phyloP scores from a whole-genome alignment of 2,329 filamentous ascomycete species.

The Microsporum audouinii region DNA sequence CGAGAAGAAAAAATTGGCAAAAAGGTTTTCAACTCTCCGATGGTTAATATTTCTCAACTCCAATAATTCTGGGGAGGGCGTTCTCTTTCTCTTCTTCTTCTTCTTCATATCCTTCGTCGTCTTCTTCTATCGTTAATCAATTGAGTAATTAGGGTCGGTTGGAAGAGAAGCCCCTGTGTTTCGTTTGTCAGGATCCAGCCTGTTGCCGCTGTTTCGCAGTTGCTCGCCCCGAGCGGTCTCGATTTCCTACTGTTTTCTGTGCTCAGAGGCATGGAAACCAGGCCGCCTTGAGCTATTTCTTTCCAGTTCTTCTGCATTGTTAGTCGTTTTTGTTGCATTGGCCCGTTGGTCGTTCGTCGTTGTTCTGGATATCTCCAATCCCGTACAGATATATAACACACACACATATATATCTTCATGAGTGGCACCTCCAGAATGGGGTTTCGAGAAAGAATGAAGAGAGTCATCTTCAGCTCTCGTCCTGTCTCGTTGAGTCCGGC shows the following conservation, averaged over 20 bases:
- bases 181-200: not conserved
- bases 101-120: not conserved
- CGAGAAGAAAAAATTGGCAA: not conserved
- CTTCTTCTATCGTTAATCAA: not conserved
- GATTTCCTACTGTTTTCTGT: not conserved
- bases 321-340: not conserved
- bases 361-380: not conserved
- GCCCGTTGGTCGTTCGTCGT: not conserved
- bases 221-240: not conserved
- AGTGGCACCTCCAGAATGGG: conserved; percentile 4
- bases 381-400: no score
- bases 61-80: not conserved
- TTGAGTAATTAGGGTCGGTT: not conserved
- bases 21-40: not conserved
- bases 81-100: not conserved
- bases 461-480: conserved; percentile 12
- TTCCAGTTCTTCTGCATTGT: not conserved
- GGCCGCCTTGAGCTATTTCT: not conserved
- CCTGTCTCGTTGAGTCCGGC: not conserved
- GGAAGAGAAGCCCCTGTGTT: not conserved
- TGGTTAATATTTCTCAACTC: not conserved
- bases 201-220: not conserved
- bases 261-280: not conserved
- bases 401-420: not conserved
- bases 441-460: conserved; percentile 15